Base-by-base conservation (phyloP, 768 basidiomycete species). In the Asterophora parasitica region DNA sequence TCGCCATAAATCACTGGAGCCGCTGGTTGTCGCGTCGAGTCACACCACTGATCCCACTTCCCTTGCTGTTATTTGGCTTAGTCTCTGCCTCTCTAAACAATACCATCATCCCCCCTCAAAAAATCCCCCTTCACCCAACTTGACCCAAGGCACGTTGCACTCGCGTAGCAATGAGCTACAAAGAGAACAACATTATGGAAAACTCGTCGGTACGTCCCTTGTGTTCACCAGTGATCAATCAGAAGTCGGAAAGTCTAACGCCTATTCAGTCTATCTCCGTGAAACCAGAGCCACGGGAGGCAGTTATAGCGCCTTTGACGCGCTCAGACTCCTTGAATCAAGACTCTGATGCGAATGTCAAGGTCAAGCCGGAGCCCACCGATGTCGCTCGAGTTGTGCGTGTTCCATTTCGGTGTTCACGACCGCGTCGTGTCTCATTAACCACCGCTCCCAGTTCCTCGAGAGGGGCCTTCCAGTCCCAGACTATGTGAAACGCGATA, bases 351-450 rank as follows among this genome's bases (percentile, higher is more conserved):
- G 30, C 34, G 11, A 44, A 16, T 19, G 19, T 15, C n/a, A 19
- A 17, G 26, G 62, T 69, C 9, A 71, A 74, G 49, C 34, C 60
- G 5, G 70, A 72, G 48, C 57, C 56, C 16, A 50, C 36, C 26
- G 68, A 68, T 51, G 52, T 51, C 9, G 52, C 59, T 20, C 59
- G 58, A 33, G 53, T 61, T 13, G 61, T 66, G 49, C 47, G 63
- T 54, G 38, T 49, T 35, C 41, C 17, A 19, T 41, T 35, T 33
- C 11, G 31, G 12, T 26, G 28, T 42, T 23, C 23, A 6, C 34
- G 49, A 16, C 26, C n/a, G 33, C 46, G 23, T 42, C 33, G 23
- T 23, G 23, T 32, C 40, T 47, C 17, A 27, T 27, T 33, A 39
- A 9, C 34, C 19, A 47, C 28, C 33, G 30, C 10, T n/a, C 8